Evolutionary conservation across 2,329 filamentous ascomycete species (phyloP), one percentile per base, ranked within the genome.

Genomic region (Penicillium sclerotiorum): DNA sequence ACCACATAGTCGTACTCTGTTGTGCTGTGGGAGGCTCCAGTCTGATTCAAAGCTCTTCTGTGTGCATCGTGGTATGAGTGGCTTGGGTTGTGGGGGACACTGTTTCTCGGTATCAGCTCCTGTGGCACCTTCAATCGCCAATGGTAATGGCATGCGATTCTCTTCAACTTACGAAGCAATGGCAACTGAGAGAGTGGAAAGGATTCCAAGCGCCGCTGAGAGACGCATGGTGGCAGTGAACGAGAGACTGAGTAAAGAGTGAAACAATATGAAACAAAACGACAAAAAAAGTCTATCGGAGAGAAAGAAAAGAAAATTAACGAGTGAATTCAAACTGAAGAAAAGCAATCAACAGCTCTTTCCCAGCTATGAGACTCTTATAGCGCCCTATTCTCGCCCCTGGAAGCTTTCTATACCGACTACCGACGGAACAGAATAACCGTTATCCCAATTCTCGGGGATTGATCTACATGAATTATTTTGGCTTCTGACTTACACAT

Each of bases 1-100:
- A 86, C 76, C 22, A 86, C 73, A 67, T 84, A 86, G 52, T 86
- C 83, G 60, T 86, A 86, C 28, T 65, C 50, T 11, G 53, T 35
- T n/a, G 45, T 15, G 15, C n/a, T 22, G 4, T 39, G 21, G 18
- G 49, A 36, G 17, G 35, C 6, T 23, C 20, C 17, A 2, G 18
- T 17, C 22, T 47, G 22, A 15, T n/a, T 37, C 15, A 47, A 27
- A 22, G 49, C 43, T 7, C 57, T 33, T 35, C 28, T 56, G 32
- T 53, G 17, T 20, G 22, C n/a, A 21, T 38, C 38, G 39, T 58
- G 55, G 25, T 42, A 28, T 41, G 23, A 46, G 27, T 49, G 48
- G 6, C 32, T 13, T 11, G 39, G 21, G 5, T 30, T 39, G 39
- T 59, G 47, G n/a, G n/a, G n/a, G 32, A 32, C 33, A 42, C 53